phyloP scores from a whole-genome alignment of 164 flowering plant genomes.

The Santalum album region DNA sequence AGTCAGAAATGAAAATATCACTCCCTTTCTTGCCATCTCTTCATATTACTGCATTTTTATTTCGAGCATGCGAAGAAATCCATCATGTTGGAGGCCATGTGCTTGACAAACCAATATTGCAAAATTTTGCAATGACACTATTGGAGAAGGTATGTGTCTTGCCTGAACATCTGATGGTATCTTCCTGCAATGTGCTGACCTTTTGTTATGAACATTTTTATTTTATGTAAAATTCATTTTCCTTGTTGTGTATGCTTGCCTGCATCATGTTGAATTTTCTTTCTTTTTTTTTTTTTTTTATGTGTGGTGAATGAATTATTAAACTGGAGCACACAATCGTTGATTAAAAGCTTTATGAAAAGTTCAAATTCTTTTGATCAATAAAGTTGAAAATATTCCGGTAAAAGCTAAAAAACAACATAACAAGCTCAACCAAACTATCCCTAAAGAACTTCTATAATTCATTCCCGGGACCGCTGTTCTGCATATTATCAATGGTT shows the following conservation, averaged over 20 bases:
- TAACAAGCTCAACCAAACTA: no score
- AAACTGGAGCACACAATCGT: not conserved
- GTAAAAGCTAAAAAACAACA: no score
- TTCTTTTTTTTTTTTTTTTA: not conserved
- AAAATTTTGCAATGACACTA: slow-evolving; percentile 53
- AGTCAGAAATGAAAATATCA: slow-evolving; percentile 73
- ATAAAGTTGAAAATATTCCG: no score
- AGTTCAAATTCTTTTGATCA: no score
- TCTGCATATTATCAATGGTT: no score
- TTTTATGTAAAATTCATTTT: not conserved
- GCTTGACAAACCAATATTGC: slow-evolving; percentile 72
- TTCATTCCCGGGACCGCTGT: no score
- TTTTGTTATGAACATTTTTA: no score
- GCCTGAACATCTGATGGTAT: not conserved
- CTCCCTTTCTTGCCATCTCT: slow-evolving; percentile 95
- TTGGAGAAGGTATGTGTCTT: slow-evolving; percentile 57
- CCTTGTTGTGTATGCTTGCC: no score
- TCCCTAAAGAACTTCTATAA: no score
- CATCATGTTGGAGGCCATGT: slow-evolving; percentile 95
- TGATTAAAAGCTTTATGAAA: no score
- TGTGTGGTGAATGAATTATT: not conserved
- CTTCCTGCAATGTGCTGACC: no score
- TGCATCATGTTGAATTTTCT: no score
- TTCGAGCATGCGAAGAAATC: slow-evolving; percentile 85
- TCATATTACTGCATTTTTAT: slow-evolving; percentile 64